phyloP scores from a whole-genome alignment of 2,329 filamentous ascomycete species.

The Onygenales sp. region DNA sequence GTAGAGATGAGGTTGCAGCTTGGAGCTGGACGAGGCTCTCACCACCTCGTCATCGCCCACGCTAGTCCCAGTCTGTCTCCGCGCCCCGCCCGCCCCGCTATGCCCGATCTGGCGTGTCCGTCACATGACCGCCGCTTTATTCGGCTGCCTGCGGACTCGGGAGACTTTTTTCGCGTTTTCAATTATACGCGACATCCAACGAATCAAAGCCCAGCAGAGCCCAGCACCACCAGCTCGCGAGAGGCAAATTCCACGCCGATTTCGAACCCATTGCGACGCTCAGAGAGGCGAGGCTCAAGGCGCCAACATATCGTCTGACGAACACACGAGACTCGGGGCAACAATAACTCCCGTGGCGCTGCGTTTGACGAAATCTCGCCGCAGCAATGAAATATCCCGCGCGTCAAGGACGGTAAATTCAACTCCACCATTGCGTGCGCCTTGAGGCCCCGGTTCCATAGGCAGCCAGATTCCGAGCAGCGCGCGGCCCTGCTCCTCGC shows the following conservation, averaged over 20 bases:
- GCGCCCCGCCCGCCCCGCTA: too few relatives aligned
- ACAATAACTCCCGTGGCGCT: not conserved
- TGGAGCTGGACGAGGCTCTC: too few relatives aligned
- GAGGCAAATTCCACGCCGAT: not conserved
- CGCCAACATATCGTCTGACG: too few relatives aligned
- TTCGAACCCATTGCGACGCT: not conserved
- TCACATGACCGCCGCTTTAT: not conserved
- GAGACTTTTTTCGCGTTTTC: not conserved
- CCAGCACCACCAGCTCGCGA: not conserved
- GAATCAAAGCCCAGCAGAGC: too few relatives aligned
- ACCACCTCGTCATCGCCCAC: too few relatives aligned
- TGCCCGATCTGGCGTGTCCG: not conserved
- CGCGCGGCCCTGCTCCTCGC: too few relatives aligned
- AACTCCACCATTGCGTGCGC: not conserved
- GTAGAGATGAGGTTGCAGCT: too few relatives aligned
- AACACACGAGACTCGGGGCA: not conserved
- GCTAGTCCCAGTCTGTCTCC: not conserved
- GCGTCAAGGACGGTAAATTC: not conserved
- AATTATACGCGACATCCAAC: not conserved
- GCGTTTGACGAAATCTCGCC: not conserved
- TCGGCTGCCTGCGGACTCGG: not conserved
- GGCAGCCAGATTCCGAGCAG: too few relatives aligned
- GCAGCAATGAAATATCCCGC: not conserved
- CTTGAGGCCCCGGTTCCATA: too few relatives aligned
- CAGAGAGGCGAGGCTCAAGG: too few relatives aligned